Evolutionary conservation across 306 rosid genomes (phyloP), one percentile per base, ranked within the genome.

Genomic region (Acacia melanoxylon): DNA sequence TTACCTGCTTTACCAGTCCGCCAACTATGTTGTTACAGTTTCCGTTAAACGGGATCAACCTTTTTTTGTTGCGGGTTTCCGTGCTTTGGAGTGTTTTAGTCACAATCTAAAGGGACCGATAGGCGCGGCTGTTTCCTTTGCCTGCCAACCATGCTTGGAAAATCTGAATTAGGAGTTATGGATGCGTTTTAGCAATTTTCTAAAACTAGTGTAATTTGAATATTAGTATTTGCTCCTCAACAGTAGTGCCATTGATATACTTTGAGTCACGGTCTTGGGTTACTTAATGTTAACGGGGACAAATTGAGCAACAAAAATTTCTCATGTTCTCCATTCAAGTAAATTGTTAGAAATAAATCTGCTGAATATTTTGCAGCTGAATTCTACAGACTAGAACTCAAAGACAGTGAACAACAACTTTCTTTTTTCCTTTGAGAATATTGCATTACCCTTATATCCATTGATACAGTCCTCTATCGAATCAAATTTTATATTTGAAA

Each of bases 21-120:
- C 74, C 3, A 12, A 5, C 3, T 15, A 27, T 69, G 22, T 51
- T 71, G 9, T 14, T 80, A 8, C 45, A 22, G 27, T 76, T 78
- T 54, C 69, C 42, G 45, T 72, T 67, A 35, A 58, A 82, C 79
- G 59, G 72, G 69, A 81, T 85, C 80, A 58, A 41, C 69, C 86
- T 75, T 12, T 9, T 9, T 78, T 58, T 78, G 10, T 63, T 25
- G 4, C 45, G 67, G 84, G 76, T 81, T 80, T 63, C 22, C 63
- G 11, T 80, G 68, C 44, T 69, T 27, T 80, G 10, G 76, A 79
- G 31, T 58, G 31, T 69, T 29, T 20, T 72, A 22, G 78, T 37
- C 54, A 31, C 33, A 42, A 35, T 61, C 16, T 35, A 19, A 70
- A 5, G 48, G 10, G 33, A 66, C 25, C 41, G 13, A 66, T 81